Base-by-base conservation (phyloP, 257 asterid species). In the Datura wrightii region DNA sequence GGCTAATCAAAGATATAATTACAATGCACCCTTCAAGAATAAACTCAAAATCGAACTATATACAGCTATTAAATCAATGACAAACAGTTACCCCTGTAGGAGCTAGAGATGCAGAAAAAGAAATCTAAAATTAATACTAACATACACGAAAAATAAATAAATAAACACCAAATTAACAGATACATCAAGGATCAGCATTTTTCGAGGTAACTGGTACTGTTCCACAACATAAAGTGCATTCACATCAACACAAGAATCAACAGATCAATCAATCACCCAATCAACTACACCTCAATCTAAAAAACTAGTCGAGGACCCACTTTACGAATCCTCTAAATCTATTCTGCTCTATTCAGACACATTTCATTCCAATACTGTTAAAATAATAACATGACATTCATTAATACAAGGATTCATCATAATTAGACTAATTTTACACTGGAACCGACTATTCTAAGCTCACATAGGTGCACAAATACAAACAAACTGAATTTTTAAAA, bases 261-360 rank as follows among this genome's bases (percentile, higher is more conserved):
- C 31, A 24, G 31, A 24, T 24, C n/a, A 54, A 53, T 8, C 66
- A 59, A 14, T 62, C 39, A 62, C 9, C 14, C 41, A 62, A 53
- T 53, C 58, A 53, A 53, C 58, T 53, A 13, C 11, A 10, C 14
- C 3, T 62, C 7, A 65, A 65, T 65, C 72, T 65, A 65, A 65
- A 65, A 65, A 65, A 34, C 72, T 31, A 86, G 24, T 19, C 13
- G 76, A 78, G 4, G 24, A 71, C 10, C 70, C 13, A 52, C 80
- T 78, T 19, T 83, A 82, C 46, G 37, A 80, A 13, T 84, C 55
- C 65, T 79, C 82, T 79, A 82, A 36, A 80, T 54, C 50, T 39
- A 55, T 72, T 65, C 79, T 50, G 79, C 36, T 34, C 56, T 31
- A 63, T 63, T 10, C 6, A 13, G 18, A 7, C 41, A 63, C 72